Percentiles rank a stretch among this genome's conserved stretches.
phyloP scores from a whole-genome alignment of 2,329 filamentous ascomycete species.

The Akanthomyces lecanii region DNA sequence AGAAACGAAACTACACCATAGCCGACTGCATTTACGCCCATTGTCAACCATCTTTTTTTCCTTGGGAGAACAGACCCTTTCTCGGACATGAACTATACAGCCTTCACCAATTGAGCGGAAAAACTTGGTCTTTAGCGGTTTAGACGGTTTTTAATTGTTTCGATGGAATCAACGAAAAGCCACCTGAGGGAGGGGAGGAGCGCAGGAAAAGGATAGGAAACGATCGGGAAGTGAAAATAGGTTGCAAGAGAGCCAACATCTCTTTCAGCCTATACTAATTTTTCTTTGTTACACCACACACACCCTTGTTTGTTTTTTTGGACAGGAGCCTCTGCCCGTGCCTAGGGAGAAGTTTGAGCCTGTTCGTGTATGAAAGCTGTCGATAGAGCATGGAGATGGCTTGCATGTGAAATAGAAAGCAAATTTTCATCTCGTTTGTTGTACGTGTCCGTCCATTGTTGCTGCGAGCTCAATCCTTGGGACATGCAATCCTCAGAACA shows the following conservation, averaged over 20 bases:
- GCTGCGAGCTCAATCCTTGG: no score
- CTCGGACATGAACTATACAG: not conserved
- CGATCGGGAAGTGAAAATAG: not conserved
- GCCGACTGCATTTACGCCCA: slow-evolving; percentile 9
- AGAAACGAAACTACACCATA: not conserved
- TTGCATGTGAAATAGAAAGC: slow-evolving; percentile 23
- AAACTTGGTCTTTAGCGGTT: not conserved
- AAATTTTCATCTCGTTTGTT: slow-evolving; percentile 18
- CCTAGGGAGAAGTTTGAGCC: not conserved
- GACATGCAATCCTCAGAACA: no score
- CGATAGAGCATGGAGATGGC: slow-evolving; percentile 16
- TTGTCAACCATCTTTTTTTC: not conserved
- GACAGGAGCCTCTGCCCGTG: slow-evolving; percentile 21
- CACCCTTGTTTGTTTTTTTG: slow-evolving; percentile 24
- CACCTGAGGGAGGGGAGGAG: not conserved
- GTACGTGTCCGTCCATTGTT: not conserved
- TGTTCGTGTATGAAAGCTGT: slow-evolving; percentile 18
- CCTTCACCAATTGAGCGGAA: not conserved
- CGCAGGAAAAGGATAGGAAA: not conserved
- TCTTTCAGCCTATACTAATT: not conserved
- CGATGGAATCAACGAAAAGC: not conserved
- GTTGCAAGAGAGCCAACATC: not conserved
- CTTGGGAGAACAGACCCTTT: not conserved
- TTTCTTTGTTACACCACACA: slow-evolving; percentile 14
- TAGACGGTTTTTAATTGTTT: not conserved